Base-by-base conservation (phyloP, 2,329 filamentous ascomycete genomes). In the Fusarium agapanthi region DNA sequence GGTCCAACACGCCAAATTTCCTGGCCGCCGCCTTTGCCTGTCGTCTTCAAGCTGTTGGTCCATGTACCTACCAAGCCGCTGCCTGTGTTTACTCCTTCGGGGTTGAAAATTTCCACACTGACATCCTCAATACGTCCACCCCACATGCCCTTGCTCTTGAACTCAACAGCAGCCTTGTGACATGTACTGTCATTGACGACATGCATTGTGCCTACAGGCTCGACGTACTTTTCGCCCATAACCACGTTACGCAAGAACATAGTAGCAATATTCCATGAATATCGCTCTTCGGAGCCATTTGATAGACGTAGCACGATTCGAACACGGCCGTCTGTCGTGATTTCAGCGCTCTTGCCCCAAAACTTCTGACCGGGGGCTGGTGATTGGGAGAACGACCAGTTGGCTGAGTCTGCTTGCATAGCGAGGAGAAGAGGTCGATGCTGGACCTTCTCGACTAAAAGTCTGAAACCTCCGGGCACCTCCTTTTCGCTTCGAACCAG, bases 141-240 rank as follows among this genome's bases (percentile, higher is more conserved):
- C 83, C 98, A 99, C 94, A 99, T 97, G 73, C 96, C 95, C 79
- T 96, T 97, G 61, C 92, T 90, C 80, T 96, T 97, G 85, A 99
- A 99, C 64, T 95, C 95, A 51, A 94, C 90, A n/a, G 92, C 87
- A 3, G 95, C 93, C 79, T 94, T 95, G 74, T 93, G 90, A 13
- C 95, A 94, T 0, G 91, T 94, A 10, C 88, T 92, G 78, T 99
- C 96, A 80, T 95, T 95, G 73, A 89, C 84, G 38, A 99, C 89
- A 30, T 91, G 90, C 93, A 98, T 96, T 47, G 89, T 94, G 50
- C 95, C 95, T 2, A 97, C 94, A 0, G 96, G 96, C 83, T 99
- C 96, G 18, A 98, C 91, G 79, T 99, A 99, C 83, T 98, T 99
- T 82, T 99, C 96, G 43, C 96, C 96, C 77, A 97, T 95, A 61